Evolutionary conservation across 2,329 filamentous ascomycete species (phyloP).

Genomic region (Nigrospora oryzae): DNA sequence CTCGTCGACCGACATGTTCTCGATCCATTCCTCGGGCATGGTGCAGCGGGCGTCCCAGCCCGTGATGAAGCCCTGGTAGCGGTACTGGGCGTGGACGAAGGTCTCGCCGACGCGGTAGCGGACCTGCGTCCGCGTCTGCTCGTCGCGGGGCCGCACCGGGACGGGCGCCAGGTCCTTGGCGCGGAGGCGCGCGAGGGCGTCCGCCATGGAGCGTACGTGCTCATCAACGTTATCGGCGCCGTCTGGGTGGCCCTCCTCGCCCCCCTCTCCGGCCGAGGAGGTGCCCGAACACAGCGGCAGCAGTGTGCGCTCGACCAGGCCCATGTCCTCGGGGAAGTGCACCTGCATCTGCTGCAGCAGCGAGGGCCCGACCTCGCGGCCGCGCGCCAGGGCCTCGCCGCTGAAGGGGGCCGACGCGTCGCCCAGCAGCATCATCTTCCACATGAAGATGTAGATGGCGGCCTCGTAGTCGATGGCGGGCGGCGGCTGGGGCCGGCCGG

Average conservation of each 20-base stretch:
- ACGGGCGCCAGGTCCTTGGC: slow-evolving; percentile 29
- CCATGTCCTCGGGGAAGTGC: slow-evolving; percentile 8
- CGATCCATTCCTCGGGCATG: slow-evolving; percentile 49
- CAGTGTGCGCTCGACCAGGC: not conserved
- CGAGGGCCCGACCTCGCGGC: slow-evolving; percentile 2
- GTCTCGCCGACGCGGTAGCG: slow-evolving; percentile 47
- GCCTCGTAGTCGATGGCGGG: slow-evolving; percentile 1
- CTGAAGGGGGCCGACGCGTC: not conserved
- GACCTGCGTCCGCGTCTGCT: not conserved
- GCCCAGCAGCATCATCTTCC: slow-evolving; percentile 7
- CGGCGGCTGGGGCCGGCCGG: too few relatives aligned
- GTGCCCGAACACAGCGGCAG: not conserved
- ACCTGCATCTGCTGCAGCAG: slow-evolving; percentile 5
- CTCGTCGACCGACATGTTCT: slow-evolving; percentile 51
- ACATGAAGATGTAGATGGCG: slow-evolving; percentile 8
- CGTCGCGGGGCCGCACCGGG: slow-evolving; percentile 26
- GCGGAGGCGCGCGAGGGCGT: slow-evolving; percentile 27
- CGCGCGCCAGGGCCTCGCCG: not conserved
- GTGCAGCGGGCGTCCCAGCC: slow-evolving; percentile 43
- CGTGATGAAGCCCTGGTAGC: slow-evolving; percentile 53
- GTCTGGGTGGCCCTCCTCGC: not conserved
- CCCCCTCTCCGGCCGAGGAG: slow-evolving; percentile 11
- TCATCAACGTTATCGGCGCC: not conserved
- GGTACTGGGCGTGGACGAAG: slow-evolving; percentile 52
- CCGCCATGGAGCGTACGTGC: not conserved